These are phyloP conservation scores for Colletotrichum sp. DNA, from an alignment of 2,329 filamentous ascomycete species.

Conservation along the genomic window DNA sequence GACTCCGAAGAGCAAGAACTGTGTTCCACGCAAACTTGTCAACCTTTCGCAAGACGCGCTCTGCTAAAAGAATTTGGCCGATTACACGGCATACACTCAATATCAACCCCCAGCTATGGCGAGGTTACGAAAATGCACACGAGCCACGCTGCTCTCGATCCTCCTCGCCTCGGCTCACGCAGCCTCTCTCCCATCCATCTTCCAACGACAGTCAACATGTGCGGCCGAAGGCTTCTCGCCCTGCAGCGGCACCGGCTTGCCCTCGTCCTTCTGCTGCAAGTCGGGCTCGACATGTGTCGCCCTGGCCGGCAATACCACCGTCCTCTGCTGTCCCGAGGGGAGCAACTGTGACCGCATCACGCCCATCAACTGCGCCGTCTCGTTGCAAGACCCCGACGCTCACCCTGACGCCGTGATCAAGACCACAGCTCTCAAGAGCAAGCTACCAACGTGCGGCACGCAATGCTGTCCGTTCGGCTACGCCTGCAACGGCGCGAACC, in stretches of 20 bases:
- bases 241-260: conserved; percentile 61
- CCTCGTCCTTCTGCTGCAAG: conserved; percentile 72
- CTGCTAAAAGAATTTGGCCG: not conserved
- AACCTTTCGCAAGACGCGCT: not conserved
- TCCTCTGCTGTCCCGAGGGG: conserved; percentile 70
- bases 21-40: not conserved
- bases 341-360: conserved; percentile 66
- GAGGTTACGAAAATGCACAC: conserved; percentile 32
- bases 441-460: conserved; percentile 62
- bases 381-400: conserved; percentile 62
- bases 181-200: conserved; percentile 41
- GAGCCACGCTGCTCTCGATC: conserved; percentile 43
- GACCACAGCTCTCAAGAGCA: conserved; percentile 64
- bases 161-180: conserved; percentile 42
- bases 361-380: conserved; percentile 69
- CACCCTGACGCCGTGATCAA: conserved; percentile 68
- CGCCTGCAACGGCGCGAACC: conserved; percentile 54
- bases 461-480: conserved; percentile 78
- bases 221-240: conserved; percentile 51
- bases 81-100: not conserved
- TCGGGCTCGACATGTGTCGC: conserved; percentile 58
- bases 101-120: conserved; percentile 26
- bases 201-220: conserved; percentile 55
- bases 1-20: not conserved
- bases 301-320: conserved; percentile 69